Evolutionary conservation across 2,329 filamentous ascomycete genomes (phyloP).

Genomic region (Calycina marina): DNA sequence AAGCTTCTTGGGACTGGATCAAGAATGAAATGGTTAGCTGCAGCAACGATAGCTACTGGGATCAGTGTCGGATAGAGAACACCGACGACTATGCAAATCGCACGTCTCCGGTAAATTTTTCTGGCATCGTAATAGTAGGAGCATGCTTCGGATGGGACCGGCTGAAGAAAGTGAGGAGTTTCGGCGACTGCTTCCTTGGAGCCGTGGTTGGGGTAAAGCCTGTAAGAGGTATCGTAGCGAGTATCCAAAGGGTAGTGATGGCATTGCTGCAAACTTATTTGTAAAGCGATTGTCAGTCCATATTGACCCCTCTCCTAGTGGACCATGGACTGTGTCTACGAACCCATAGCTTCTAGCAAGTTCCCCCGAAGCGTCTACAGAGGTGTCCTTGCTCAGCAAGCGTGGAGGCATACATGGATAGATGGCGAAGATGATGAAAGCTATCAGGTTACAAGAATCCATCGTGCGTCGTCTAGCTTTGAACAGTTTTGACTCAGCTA

Average conservation of each 20-base stretch:
- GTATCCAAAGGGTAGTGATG: conserved; percentile 62
- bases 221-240: conserved; percentile 57
- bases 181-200: conserved; percentile 32
- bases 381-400: conserved; percentile 36
- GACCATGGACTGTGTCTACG: conserved; percentile 42
- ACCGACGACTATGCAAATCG: conserved; percentile 34
- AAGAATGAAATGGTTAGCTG: conserved; percentile 48
- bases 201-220: conserved; percentile 54
- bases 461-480: conserved; percentile 39
- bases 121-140: conserved; percentile 27
- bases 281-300: conserved; percentile 63
- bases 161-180: conserved; percentile 20
- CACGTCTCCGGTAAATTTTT: conserved; percentile 37
- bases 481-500: conserved; percentile 36
- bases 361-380: conserved; percentile 37
- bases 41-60: conserved; percentile 42
- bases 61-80: conserved; percentile 51
- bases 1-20: conserved; percentile 49
- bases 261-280: conserved; percentile 68
- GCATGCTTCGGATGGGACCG: conserved; percentile 14
- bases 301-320: conserved; percentile 46
- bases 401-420: conserved; percentile 49
- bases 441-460: conserved; percentile 42
- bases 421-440: conserved; percentile 41
- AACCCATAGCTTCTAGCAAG: conserved; percentile 44